Conservation (phyloP, 345 rosid genomes). For the Salix arbutifolia region DNA sequence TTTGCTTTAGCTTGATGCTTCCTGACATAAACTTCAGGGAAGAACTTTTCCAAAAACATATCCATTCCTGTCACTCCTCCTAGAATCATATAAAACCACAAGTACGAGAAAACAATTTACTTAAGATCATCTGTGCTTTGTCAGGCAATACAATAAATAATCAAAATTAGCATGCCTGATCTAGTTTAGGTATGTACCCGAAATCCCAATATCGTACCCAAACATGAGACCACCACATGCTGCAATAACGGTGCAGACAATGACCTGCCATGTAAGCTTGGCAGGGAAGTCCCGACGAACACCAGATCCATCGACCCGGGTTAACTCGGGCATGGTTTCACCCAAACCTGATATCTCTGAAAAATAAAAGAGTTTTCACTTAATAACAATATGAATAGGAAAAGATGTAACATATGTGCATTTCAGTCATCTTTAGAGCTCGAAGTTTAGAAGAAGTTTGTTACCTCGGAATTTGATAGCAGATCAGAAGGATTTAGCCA, state of each 20-base stretch:
- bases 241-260: slow-evolving; percentile 42
- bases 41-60: slow-evolving; percentile 61
- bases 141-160: background rate
- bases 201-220: slow-evolving; percentile 65
- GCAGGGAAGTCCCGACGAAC: slow-evolving; percentile 2
- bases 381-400: background rate
- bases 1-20: slow-evolving; percentile 50
- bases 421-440: too few relatives aligned
- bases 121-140: background rate
- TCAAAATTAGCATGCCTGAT: background rate
- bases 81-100: background rate
- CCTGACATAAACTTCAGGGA: slow-evolving; percentile 50
- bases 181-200: slow-evolving; percentile 26
- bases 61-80: slow-evolving; percentile 90
- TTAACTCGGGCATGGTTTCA: slow-evolving; percentile 1
- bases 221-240: slow-evolving; percentile 73
- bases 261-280: slow-evolving; percentile 34
- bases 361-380: background rate
- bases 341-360: too few relatives aligned
- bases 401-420: too few relatives aligned
- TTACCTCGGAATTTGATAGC: too few relatives aligned
- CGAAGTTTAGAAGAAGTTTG: too few relatives aligned
- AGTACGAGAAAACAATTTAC: background rate
- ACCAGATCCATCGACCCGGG: slow-evolving; percentile 5
- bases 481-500: too few relatives aligned